Conservation (phyloP, 139 green algal species). For the Auxenochlorella pyrenoidosa region DNA sequence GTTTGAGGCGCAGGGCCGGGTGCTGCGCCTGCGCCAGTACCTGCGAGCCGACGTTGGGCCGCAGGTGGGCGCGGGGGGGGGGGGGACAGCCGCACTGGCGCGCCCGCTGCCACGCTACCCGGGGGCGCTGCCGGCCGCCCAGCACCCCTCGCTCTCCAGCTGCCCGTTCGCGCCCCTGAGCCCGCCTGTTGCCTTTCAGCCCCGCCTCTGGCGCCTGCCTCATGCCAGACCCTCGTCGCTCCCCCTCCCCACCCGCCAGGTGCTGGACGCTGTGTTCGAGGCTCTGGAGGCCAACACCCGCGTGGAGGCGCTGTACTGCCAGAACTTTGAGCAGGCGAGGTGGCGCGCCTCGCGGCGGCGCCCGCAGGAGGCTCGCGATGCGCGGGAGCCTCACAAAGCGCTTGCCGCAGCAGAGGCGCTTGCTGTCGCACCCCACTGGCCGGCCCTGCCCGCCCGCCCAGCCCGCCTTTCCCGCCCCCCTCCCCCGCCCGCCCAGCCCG, state of each 20-base stretch:
- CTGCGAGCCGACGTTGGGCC: slow-evolving; percentile 40
- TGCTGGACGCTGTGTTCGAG: slow-evolving; percentile 67
- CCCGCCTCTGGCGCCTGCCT: neutral
- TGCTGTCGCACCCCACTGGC: too few relatives aligned
- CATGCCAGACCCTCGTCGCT: neutral
- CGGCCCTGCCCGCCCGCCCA: too few relatives aligned
- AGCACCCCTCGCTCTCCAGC: too few relatives aligned
- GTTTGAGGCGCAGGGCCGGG: slow-evolving; percentile 57
- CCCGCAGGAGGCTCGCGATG: too few relatives aligned
- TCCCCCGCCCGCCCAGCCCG: neutral
- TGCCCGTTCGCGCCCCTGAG: neutral
- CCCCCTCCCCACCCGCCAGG: neutral
- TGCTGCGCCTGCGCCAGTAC: slow-evolving; percentile 72
- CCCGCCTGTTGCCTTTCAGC: neutral
- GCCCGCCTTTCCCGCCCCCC: too few relatives aligned
- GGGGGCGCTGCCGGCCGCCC: neutral
- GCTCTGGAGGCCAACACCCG: slow-evolving; percentile 65
- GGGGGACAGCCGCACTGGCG: neutral
- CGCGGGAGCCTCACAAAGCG: too few relatives aligned
- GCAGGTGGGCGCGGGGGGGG: neutral
- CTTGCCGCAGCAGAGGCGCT: too few relatives aligned
- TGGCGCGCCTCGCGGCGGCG: too few relatives aligned
- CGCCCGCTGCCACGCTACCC: neutral
- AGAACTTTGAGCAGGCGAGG: slow-evolving; percentile 58
- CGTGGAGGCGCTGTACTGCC: slow-evolving; percentile 75